Evolutionary conservation across 2,329 filamentous ascomycete species (phyloP), one percentile per base, ranked within the genome.

Genomic region (Macroventuria anomochaeta): DNA sequence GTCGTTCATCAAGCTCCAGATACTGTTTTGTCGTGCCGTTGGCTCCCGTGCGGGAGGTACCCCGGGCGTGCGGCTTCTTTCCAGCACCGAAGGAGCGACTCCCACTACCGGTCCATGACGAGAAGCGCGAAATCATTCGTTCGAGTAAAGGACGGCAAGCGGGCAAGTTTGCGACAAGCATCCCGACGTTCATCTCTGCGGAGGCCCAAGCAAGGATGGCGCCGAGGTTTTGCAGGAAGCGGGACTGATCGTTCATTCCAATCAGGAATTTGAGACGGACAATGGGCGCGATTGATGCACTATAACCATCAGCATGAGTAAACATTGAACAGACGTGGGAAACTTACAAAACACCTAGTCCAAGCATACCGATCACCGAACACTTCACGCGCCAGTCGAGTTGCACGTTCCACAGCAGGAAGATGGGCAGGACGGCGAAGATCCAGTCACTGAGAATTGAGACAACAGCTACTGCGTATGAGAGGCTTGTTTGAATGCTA

Each of bases 351-450:
- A 56, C 20, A 1, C 52, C 56, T 3, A 58, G 31, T 25, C 56
- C 53, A 8, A 58, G 53, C 46, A 58, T 40, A 13, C 42, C 52
- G n/a, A 58, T 77, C 21, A 86, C 69, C 2, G 80, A 80, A 8
- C 77, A 32, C 62, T 85, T 86, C 3, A 77, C 78, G 42, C 75
- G 75, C 17, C 58, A 61, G 38, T 78, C 77, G 76, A 86, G 83
- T 53, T 84, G 79, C 40, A 84, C 67, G 17, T 79, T 77, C 70
- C 75, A 80, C 5, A 86, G 74, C 2, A 86, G 66, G 46, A 79
- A 78, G 7, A 81, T 75, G 1, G 64, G 64, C 17, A 65, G 40
- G 11, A 55, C 44, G 2, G 61, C 64, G 25, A 65, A 63, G 11
- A 57, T 52, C 57, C 62, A 67, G 32, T 67, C 62, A 5, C 59